These are phyloP conservation scores for Sphaerulina populicola DNA, from an alignment of 2,329 filamentous ascomycete species.

Conservation along the genomic window DNA sequence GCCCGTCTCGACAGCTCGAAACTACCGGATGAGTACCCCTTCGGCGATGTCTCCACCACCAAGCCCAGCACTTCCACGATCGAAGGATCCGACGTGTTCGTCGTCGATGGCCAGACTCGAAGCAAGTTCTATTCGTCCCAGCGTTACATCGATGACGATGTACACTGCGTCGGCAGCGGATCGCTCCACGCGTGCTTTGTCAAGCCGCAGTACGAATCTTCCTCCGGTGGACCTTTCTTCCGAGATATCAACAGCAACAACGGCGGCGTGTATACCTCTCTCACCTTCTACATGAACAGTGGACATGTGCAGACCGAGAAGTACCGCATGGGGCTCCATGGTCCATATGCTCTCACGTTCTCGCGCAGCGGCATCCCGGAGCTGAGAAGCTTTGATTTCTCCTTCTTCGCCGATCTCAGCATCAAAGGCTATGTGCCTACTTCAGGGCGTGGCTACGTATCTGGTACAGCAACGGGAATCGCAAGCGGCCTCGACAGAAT, in stretches of 20 bases:
- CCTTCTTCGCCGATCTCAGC: slow-evolving; percentile 52
- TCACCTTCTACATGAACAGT: slow-evolving; percentile 64
- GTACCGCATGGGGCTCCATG: slow-evolving; percentile 56
- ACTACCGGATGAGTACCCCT: slow-evolving; percentile 13
- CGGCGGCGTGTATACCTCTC: slow-evolving; percentile 46
- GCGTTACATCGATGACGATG: slow-evolving; percentile 60
- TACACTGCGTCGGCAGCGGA: slow-evolving; percentile 52
- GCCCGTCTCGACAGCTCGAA: slow-evolving; percentile 13
- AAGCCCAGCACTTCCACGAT: slow-evolving; percentile 44
- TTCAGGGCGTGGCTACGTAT: slow-evolving; percentile 51
- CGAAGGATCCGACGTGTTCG: slow-evolving; percentile 47
- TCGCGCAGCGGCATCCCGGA: slow-evolving; percentile 50
- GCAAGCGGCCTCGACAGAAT: slow-evolving; percentile 47
- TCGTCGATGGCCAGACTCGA: slow-evolving; percentile 54
- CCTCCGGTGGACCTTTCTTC: slow-evolving; percentile 57
- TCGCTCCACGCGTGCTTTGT: slow-evolving; percentile 54
- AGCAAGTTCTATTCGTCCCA: slow-evolving; percentile 63
- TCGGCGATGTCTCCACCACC: slow-evolving; percentile 40
- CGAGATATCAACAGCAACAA: slow-evolving; percentile 59
- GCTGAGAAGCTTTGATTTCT: slow-evolving; percentile 41
- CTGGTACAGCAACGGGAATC: slow-evolving; percentile 53
- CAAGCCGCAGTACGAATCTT: slow-evolving; percentile 51
- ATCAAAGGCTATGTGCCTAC: slow-evolving; percentile 52
- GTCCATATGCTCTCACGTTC: slow-evolving; percentile 57
- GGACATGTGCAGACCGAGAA: slow-evolving; percentile 55